phyloP scores from a whole-genome alignment of 805 yeast genomes.

The Dipodascus geniculatus region DNA sequence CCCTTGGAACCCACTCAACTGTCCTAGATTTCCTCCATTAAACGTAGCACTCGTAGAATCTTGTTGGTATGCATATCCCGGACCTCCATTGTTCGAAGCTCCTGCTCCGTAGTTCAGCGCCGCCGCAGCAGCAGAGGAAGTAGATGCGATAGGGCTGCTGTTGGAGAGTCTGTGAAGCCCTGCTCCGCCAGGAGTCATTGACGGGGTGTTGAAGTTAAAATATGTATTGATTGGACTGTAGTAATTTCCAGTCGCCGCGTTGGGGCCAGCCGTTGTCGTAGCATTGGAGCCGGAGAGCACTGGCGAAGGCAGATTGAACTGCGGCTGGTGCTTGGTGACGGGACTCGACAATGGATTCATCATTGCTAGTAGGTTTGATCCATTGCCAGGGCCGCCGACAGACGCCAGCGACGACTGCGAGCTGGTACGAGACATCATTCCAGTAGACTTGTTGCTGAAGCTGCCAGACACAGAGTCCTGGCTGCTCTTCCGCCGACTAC shows the following conservation, averaged over 20 bases:
- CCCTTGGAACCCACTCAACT: background rate
- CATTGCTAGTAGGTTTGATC: background rate
- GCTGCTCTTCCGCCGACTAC: background rate
- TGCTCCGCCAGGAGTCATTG: background rate
- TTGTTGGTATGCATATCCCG: background rate
- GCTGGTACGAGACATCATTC: background rate
- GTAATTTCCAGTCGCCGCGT: background rate
- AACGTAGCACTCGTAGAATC: background rate
- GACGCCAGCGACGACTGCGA: background rate
- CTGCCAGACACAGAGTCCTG: background rate
- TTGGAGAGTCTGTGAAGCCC: background rate
- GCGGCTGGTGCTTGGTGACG: background rate
- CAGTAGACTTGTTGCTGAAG: background rate
- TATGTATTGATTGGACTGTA: conserved; percentile 1
- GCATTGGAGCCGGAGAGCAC: background rate
- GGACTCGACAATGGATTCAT: background rate
- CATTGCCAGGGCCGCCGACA: background rate
- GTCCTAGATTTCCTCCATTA: background rate
- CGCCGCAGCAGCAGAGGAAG: background rate
- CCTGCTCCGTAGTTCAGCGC: background rate
- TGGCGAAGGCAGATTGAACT: background rate
- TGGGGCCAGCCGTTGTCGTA: background rate
- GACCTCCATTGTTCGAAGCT: background rate
- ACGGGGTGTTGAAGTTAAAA: background rate
- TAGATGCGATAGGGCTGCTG: background rate